Percentiles rank a stretch among this genome's conserved stretches.
Conservation (phyloP, 2,329 filamentous ascomycete genomes). For the Aspergillus luchuensis region DNA sequence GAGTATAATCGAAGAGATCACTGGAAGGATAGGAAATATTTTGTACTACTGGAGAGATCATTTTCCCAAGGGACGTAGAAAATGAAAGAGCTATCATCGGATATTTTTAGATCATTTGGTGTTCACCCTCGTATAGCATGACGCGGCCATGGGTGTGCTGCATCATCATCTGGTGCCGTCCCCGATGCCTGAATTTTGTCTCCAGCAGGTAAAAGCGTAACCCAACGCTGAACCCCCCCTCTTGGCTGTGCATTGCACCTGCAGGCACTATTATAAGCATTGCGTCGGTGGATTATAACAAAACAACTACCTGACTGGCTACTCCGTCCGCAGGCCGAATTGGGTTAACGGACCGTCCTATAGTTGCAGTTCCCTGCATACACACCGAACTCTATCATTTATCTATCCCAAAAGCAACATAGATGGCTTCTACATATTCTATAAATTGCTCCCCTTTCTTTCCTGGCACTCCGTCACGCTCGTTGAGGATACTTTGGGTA, state of each 20-base stretch:
- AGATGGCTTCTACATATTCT: neutral
- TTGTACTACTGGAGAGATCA: too few relatives aligned
- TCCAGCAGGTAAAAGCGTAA: too few relatives aligned
- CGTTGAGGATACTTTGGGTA: slow-evolving; percentile 17
- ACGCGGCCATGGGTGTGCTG: too few relatives aligned
- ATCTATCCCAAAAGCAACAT: neutral
- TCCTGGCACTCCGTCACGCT: slow-evolving; percentile 13
- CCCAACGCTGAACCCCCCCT: too few relatives aligned
- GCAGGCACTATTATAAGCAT: neutral
- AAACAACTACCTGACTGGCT: neutral
- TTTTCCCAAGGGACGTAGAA: too few relatives aligned
- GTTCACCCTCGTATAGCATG: too few relatives aligned
- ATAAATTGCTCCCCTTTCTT: slow-evolving; percentile 3
- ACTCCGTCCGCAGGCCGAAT: neutral
- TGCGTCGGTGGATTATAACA: neutral
- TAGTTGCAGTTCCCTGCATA: neutral
- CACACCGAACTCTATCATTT: neutral
- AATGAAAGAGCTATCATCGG: too few relatives aligned
- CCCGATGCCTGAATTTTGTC: too few relatives aligned
- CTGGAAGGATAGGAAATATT: too few relatives aligned
- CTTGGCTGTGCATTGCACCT: neutral
- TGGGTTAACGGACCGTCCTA: neutral
- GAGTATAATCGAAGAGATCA: too few relatives aligned
- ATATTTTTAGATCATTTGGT: too few relatives aligned
- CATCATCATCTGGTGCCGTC: too few relatives aligned